Base-by-base conservation (phyloP, 2,329 filamentous ascomycete genomes). In the Botrytis elliptica region DNA sequence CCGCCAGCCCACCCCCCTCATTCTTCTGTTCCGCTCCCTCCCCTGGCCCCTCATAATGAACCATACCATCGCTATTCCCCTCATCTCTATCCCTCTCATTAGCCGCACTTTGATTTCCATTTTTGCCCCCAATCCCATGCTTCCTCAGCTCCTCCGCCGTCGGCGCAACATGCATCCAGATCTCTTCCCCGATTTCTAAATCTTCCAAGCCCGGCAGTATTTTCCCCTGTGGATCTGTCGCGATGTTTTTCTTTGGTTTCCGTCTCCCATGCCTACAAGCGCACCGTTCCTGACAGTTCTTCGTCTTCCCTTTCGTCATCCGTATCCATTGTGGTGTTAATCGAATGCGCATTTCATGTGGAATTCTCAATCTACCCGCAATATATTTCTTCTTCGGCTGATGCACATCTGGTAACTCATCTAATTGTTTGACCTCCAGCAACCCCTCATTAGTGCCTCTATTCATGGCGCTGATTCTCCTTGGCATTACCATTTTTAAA, bases 361-460 rank as follows among this genome's bases (percentile, higher is more conserved):
- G 84, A 59, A 92, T 88, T 77, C 85, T 86, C 68, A 91, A 82
- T 63, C 87, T 82, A 63, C 86, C 84, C 0, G 87, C 90, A 52
- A 88, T 87, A 83, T 85, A 90, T 78, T 88, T 88, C 33, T 89
- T 84, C 38, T 86, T 82, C 0, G 90, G 90, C 65, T 84, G 85
- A 75, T 89, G 84, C 69, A 87, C 85, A 25, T 82, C 81, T 25
- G 86, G 86, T 44, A 90, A 79, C 20, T 85, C 80, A 25, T 86
- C 84, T 1, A 82, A 79, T 12, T 73, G 75, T 70, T 82, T 78
- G n/a, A 79, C 77, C 60, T 84, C 80, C 20, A 90, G 80, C 3
- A 90, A 80, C 20, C 84, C 82, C 78, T 91, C 88, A 72, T 87
- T 84, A 3, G 84, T 84, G 82, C 89, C 88, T 14, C 83, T 84